Conservation (phyloP, 345 rosid species). For the Linum trigynum region DNA sequence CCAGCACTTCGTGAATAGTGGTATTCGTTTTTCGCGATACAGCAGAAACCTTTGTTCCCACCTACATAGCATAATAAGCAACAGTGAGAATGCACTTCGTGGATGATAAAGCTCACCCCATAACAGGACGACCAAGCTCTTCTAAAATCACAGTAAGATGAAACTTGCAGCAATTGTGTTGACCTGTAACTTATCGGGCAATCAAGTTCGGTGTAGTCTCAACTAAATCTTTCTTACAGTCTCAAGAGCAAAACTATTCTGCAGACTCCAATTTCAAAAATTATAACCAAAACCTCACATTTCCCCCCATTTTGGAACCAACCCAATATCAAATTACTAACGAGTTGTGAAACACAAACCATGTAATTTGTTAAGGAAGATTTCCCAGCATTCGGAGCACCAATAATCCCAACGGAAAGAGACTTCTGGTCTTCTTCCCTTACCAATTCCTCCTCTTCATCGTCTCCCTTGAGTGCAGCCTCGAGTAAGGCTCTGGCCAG, state of each 20-base stretch:
- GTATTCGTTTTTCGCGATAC: conserved; percentile 95
- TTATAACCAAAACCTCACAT: too few relatives aligned
- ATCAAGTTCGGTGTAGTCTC: too few relatives aligned
- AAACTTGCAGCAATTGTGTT: background rate
- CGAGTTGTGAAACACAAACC: conserved; percentile 31
- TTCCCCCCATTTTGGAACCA: too few relatives aligned
- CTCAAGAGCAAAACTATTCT: too few relatives aligned
- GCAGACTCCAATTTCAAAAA: too few relatives aligned
- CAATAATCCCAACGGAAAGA: conserved; percentile 77
- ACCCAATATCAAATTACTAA: background rate
- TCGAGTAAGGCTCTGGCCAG: conserved; percentile 67
- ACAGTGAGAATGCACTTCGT: background rate
- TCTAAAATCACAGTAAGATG: background rate
- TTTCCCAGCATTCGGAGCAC: conserved; percentile 94
- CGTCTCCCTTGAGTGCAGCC: conserved; percentile 65
- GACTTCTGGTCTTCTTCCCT: conserved; percentile 95
- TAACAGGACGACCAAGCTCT: background rate
- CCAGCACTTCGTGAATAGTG: conserved; percentile 85
- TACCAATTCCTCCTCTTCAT: conserved; percentile 48
- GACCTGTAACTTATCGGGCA: too few relatives aligned
- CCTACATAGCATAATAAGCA: conserved; percentile 29
- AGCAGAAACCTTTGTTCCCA: conserved; percentile 89
- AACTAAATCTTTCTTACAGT: too few relatives aligned
- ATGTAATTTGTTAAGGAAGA: conserved; percentile 75
- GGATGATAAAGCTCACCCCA: background rate